These are phyloP conservation scores for Lasiosphaeria miniovina DNA, from an alignment of 495 filamentous ascomycete species.

Conservation along the genomic window DNA sequence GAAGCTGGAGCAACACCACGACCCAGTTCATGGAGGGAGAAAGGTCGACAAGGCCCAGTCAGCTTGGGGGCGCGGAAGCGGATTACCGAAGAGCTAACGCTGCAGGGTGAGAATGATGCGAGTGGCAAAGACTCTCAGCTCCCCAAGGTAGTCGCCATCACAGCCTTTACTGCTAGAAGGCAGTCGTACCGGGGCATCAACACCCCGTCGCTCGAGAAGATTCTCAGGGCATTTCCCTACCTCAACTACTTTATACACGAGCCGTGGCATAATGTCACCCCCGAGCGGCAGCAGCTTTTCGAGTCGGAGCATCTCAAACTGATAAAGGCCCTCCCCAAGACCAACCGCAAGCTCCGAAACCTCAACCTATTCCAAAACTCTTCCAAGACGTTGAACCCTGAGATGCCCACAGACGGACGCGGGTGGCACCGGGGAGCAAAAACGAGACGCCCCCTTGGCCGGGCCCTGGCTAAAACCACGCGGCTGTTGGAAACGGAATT, in stretches of 20 bases:
- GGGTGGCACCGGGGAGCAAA: not conserved
- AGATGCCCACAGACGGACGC: not conserved
- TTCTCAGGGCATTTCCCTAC: not conserved
- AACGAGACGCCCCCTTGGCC: slow-evolving; percentile 2
- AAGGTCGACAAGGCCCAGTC: slow-evolving; percentile 4
- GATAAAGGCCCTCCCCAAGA: slow-evolving; percentile 2
- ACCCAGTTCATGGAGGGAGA: slow-evolving; percentile 4
- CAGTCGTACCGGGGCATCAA: slow-evolving; percentile 2
- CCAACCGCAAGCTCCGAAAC: not conserved
- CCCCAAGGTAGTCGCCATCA: slow-evolving; percentile 1
- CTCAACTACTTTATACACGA: slow-evolving; percentile 4
- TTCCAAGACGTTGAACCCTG: slow-evolving; percentile 1
- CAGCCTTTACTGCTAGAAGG: slow-evolving; percentile 1
- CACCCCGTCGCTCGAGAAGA: slow-evolving; percentile 3
- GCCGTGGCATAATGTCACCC: slow-evolving; percentile 3
- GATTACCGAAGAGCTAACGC: slow-evolving; percentile 1
- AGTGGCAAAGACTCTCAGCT: not conserved
- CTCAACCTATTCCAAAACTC: slow-evolving; percentile 2
- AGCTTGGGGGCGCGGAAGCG: slow-evolving; percentile 3
- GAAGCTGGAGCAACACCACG: slow-evolving; percentile 3
- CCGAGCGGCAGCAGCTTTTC: slow-evolving; percentile 8
- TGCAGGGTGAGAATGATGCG: not conserved
- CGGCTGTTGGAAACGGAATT: not conserved
- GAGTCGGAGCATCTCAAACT: slow-evolving; percentile 1
- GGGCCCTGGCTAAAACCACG: slow-evolving; percentile 5